Percentiles rank a stretch among this genome's conserved stretches.
Evolutionary conservation across 768 basidiomycete species (phyloP).

Genomic region (Collybiopsis confluens): DNA sequence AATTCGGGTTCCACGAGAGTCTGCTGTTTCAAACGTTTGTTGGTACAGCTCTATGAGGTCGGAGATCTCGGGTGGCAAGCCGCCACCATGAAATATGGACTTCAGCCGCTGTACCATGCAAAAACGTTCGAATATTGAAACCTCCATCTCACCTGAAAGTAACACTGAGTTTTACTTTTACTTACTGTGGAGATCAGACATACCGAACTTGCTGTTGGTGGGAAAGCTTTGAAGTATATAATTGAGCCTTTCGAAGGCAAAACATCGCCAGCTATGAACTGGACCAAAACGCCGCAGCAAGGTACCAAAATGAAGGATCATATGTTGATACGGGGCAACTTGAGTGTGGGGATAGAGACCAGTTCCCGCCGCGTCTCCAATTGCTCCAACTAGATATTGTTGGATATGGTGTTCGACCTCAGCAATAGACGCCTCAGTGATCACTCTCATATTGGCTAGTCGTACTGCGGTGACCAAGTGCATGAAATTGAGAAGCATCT

Average conservation of each 20-base stretch:
- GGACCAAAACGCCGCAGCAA: slow-evolving; percentile 30
- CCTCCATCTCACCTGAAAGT: slow-evolving; percentile 22
- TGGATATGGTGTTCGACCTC: slow-evolving; percentile 24
- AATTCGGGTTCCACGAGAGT: slow-evolving; percentile 15
- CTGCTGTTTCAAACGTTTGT: slow-evolving; percentile 5
- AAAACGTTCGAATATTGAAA: slow-evolving; percentile 21
- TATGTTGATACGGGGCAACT: slow-evolving; percentile 34
- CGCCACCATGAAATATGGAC: slow-evolving; percentile 5
- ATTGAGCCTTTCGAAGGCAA: slow-evolving; percentile 31
- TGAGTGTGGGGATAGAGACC: slow-evolving; percentile 24
- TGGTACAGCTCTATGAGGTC: slow-evolving; percentile 4
- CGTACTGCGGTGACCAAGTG: slow-evolving; percentile 29
- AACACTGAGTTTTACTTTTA: not conserved
- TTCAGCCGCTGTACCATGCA: slow-evolving; percentile 20
- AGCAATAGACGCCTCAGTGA: no score
- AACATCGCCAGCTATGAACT: slow-evolving; percentile 31
- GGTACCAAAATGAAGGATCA: slow-evolving; percentile 31
- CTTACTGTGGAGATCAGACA: slow-evolving; percentile 10
- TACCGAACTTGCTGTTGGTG: slow-evolving; percentile 29
- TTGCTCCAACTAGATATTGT: slow-evolving; percentile 25
- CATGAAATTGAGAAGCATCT: slow-evolving; percentile 29
- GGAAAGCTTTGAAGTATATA: slow-evolving; percentile 23
- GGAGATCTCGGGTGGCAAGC: not conserved
- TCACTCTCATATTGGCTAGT: no score
- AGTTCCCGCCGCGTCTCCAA: not conserved